Evolutionary conservation across 1,284 basidiomycete genomes (phyloP).

Genomic region (Ganoderma sp.): DNA sequence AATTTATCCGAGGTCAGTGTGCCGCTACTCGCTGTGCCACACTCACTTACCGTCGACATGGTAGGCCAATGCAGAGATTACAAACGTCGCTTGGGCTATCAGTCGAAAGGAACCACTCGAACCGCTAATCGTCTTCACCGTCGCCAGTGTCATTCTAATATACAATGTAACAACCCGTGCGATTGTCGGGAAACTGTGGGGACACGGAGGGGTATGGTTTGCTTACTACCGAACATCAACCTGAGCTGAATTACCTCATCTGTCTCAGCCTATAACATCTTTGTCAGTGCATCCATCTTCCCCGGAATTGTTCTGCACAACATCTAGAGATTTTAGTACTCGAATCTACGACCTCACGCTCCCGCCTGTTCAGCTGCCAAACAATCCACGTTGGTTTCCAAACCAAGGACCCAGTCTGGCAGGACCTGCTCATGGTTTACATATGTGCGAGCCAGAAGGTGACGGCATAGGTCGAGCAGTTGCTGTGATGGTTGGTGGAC

Average conservation of each 20-base stretch:
- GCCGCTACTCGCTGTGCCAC: not conserved
- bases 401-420: slow-evolving; percentile 53
- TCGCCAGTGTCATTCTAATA: slow-evolving; percentile 58
- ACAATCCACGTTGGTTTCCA: slow-evolving; percentile 67
- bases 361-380: slow-evolving; percentile 39
- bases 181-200: slow-evolving; percentile 57
- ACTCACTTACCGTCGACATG: not conserved
- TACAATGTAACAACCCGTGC: slow-evolving; percentile 49
- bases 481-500: slow-evolving; percentile 66
- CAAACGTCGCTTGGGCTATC: slow-evolving; percentile 59
- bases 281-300: slow-evolving; percentile 63
- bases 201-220: slow-evolving; percentile 69
- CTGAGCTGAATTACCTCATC: slow-evolving; percentile 15
- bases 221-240: slow-evolving; percentile 4
- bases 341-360: slow-evolving; percentile 66
- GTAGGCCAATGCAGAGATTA: slow-evolving; percentile 20
- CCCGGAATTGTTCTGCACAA: slow-evolving; percentile 67
- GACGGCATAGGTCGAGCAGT: slow-evolving; percentile 66
- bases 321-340: slow-evolving; percentile 68
- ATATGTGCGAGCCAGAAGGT: slow-evolving; percentile 63
- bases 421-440: slow-evolving; percentile 73
- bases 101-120: slow-evolving; percentile 49
- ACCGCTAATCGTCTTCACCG: slow-evolving; percentile 62
- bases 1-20: slow-evolving; percentile 24
- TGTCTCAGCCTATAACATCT: slow-evolving; percentile 64